Percentiles rank a stretch among this genome's conserved stretches.
Conservation (phyloP, 2,329 filamentous ascomycete species). For the Scortechinia acanthostroma region DNA sequence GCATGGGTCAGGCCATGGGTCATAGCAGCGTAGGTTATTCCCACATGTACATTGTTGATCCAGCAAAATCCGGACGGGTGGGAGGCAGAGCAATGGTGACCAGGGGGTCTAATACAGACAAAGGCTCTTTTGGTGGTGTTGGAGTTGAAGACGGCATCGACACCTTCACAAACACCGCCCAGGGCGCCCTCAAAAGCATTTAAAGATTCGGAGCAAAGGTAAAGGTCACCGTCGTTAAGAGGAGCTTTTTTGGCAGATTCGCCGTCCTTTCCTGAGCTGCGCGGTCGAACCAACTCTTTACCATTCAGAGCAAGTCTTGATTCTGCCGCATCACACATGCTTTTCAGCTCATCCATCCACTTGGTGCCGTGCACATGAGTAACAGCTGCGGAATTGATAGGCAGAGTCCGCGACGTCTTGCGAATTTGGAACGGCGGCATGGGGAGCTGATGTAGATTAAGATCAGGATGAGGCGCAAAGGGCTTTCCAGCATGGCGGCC, state of each 20-base stretch:
- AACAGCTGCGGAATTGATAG: conserved; percentile 54
- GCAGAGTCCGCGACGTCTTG: conserved; percentile 50
- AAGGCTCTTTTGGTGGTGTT: conserved; percentile 52
- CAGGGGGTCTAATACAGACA: conserved; percentile 65
- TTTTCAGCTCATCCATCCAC: conserved; percentile 64
- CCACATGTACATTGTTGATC: conserved; percentile 72
- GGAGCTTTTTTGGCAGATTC: conserved; percentile 17
- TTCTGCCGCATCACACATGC: conserved; percentile 57
- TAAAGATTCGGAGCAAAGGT: conserved; percentile 60
- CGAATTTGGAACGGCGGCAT: conserved; percentile 56
- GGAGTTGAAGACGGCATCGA: conserved; percentile 55
- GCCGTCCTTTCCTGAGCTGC: conserved; percentile 14
- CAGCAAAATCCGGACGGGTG: conserved; percentile 71
- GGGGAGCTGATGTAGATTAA: conserved; percentile 27
- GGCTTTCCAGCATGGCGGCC: conserved; percentile 47
- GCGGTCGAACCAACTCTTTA: conserved; percentile 49
- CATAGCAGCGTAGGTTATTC: conserved; percentile 63
- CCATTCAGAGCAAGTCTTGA: conserved; percentile 51
- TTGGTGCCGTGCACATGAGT: conserved; percentile 62
- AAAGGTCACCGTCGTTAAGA: conserved; percentile 64
- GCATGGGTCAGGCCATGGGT: conserved; percentile 65
- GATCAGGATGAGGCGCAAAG: conserved; percentile 45
- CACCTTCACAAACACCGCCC: conserved; percentile 66
- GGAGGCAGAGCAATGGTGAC: conserved; percentile 66
- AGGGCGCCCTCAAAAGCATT: conserved; percentile 65